phyloP scores from a whole-genome alignment of 2,329 filamentous ascomycete genomes.

The Exophiala sp. region DNA sequence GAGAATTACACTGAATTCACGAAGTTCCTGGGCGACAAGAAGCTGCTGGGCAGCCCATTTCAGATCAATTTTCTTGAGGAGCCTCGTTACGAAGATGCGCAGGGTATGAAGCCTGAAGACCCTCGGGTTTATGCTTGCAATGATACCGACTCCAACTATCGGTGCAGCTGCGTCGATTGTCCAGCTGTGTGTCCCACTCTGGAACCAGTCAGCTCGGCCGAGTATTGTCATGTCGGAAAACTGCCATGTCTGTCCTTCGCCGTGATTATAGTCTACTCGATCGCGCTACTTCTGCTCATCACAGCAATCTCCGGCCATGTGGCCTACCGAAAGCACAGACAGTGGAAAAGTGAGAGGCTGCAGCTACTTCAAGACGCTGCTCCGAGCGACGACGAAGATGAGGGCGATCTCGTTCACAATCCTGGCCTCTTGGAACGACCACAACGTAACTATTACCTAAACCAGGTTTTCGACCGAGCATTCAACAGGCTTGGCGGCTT shows the following conservation, averaged over 20 bases:
- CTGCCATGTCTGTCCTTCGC: conserved; percentile 93
- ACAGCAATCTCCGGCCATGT: conserved; percentile 69
- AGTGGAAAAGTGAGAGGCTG: conserved; percentile 75
- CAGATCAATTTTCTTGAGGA: conserved; percentile 85
- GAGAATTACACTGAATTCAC: conserved; percentile 84
- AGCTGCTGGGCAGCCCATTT: conserved; percentile 83
- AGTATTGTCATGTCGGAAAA: conserved; percentile 76
- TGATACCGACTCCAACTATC: conserved; percentile 77
- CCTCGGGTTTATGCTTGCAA: conserved; percentile 83
- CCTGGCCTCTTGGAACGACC: conserved; percentile 75
- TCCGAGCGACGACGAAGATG: conserved; percentile 79
- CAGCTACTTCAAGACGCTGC: conserved; percentile 79
- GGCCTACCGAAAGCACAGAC: conserved; percentile 69
- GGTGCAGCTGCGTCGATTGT: conserved; percentile 93
- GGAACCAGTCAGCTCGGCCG: conserved; percentile 66
- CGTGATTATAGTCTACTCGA: conserved; percentile 79
- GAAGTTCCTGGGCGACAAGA: conserved; percentile 90
- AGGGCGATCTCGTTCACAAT: conserved; percentile 76
- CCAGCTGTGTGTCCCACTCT: conserved; percentile 79
- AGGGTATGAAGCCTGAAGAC: conserved; percentile 65
- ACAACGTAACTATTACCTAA: conserved; percentile 75
- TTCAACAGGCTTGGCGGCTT: conserved; percentile 78
- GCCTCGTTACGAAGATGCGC: conserved; percentile 54
- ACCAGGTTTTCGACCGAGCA: conserved; percentile 72
- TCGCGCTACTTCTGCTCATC: conserved; percentile 66